Evolutionary conservation across 2,329 filamentous ascomycete species (phyloP), one percentile per base, ranked within the genome.

Genomic region (Clonostachys chloroleuca): DNA sequence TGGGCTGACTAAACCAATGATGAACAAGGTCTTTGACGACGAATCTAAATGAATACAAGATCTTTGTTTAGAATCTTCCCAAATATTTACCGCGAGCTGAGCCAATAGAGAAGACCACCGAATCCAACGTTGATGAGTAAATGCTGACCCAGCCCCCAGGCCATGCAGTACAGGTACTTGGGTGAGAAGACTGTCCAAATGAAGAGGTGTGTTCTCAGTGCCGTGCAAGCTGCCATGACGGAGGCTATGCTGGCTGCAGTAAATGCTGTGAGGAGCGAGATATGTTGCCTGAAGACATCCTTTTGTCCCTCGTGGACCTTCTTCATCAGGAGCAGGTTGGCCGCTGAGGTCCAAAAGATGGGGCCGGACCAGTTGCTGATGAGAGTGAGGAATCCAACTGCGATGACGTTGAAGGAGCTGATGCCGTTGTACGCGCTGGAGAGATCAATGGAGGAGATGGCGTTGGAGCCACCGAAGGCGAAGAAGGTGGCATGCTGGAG

Each of bases 161-260:
- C 90, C 75, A 94, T 86, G 53, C 84, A 88, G 64, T 95, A 99
- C 54, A 99, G 69, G 65, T 92, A 97, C 66, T 97, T 99, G 0
- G 94, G 94, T 53, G 89, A 95, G 66, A 99, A 99, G 12, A 99
- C 94, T 1, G 92, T 97, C 94, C 94, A 99, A 51, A 99, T 92
- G 63, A 99, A 99, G 49, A 99, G 66, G 73, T 99, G 94, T 33
- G 89, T 90, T 54, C 92, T 75, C 60, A 99, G 66, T 8, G 80
- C 75, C 43, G 87, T 91, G 65, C 94, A 99, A 14, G 92, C 91
- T 13, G 78, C 81, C 92, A 97, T 97, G 20, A 96, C 86, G 42
- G 83, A 86, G 4, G 82, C 67, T 46, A 89, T 67, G 52, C 82
- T 83, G 2, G 73, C 71, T 1, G 86, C 77, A 12, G 80, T 71